A percentile compares a stretch with the other conserved stretches of the same genome.
phyloP scores from a whole-genome alignment of 768 basidiomycete species.

The Porphyrellus cyaneotinctus region DNA sequence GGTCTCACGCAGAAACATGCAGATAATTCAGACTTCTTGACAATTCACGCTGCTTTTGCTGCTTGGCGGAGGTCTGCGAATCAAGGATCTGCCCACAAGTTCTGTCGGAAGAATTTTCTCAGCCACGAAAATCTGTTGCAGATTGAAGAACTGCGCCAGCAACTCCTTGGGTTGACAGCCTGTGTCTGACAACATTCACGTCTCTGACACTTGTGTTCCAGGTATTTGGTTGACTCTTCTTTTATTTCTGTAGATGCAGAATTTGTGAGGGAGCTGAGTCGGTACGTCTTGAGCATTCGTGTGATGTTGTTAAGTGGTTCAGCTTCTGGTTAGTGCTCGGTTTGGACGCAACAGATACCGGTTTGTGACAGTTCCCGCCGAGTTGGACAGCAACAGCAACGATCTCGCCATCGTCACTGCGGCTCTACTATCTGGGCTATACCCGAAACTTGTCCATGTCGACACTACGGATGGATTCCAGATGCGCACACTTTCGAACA shows the following conservation, averaged over 20 bases:
- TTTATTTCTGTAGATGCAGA: slow-evolving; percentile 69
- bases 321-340: slow-evolving; percentile 51
- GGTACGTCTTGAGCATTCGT: slow-evolving; percentile 35
- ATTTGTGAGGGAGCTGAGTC: slow-evolving; percentile 66
- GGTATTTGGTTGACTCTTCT: slow-evolving; percentile 84
- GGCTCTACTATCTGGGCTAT: slow-evolving; percentile 80
- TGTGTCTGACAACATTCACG: slow-evolving; percentile 1
- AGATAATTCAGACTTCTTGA: slow-evolving; percentile 96
- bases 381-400: slow-evolving; percentile 63
- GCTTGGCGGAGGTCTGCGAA: slow-evolving; percentile 79
- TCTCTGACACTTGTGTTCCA: slow-evolving; percentile 25
- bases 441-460: slow-evolving; percentile 83
- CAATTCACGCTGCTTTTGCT: slow-evolving; percentile 84
- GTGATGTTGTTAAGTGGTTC: neutral
- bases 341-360: slow-evolving; percentile 70
- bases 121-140: slow-evolving; percentile 93
- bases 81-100: slow-evolving; percentile 57
- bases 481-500: slow-evolving; percentile 79
- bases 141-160: slow-evolving; percentile 93
- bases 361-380: slow-evolving; percentile 70
- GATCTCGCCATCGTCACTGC: slow-evolving; percentile 71
- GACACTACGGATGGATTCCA: slow-evolving; percentile 52
- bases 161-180: slow-evolving; percentile 61
- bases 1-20: slow-evolving; percentile 3
- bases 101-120: slow-evolving; percentile 76